Evolutionary conservation across 495 filamentous ascomycete species (phyloP).

Genomic region (Parathielavia appendiculata): DNA sequence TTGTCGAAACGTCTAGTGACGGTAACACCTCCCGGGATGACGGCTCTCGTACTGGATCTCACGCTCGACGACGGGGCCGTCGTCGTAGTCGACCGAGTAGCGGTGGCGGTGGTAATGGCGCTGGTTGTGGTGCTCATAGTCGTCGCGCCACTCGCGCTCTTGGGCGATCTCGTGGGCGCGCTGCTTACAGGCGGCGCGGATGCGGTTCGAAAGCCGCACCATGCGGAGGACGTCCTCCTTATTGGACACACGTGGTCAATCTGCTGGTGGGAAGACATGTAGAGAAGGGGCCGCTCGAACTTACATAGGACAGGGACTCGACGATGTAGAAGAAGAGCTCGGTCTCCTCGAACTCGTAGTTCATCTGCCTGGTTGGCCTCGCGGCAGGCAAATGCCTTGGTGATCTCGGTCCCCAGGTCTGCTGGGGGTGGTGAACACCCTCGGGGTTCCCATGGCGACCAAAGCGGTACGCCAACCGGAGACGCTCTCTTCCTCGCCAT

Average conservation of each 20-base stretch:
- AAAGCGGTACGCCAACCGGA: too few relatives aligned
- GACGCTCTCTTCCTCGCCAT: too few relatives aligned
- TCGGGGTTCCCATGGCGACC: too few relatives aligned
- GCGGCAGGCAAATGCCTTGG: constrained; percentile 80
- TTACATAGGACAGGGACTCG: constrained; percentile 81
- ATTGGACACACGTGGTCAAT: background rate
- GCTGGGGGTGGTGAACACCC: too few relatives aligned
- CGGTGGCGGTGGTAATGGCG: constrained; percentile 32
- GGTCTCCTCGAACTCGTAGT: constrained; percentile 91
- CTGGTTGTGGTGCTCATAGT: constrained; percentile 53
- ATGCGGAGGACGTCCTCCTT: constrained; percentile 88
- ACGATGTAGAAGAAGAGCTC: constrained; percentile 87
- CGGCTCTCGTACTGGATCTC: constrained; percentile 52
- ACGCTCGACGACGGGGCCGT: constrained; percentile 55
- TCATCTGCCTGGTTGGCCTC: constrained; percentile 81
- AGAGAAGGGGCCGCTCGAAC: constrained; percentile 24
- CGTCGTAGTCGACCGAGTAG: constrained; percentile 39
- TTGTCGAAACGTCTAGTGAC: too few relatives aligned
- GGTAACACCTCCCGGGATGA: constrained; percentile 25
- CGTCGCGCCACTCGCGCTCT: constrained; percentile 58
- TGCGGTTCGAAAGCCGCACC: constrained; percentile 73
- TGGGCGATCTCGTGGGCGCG: constrained; percentile 77
- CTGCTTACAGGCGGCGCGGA: constrained; percentile 68
- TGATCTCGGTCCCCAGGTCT: constrained; percentile 97
- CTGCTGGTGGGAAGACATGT: background rate